Base-by-base conservation (phyloP, 2,329 filamentous ascomycete species). In the Botrytis fragariae region DNA sequence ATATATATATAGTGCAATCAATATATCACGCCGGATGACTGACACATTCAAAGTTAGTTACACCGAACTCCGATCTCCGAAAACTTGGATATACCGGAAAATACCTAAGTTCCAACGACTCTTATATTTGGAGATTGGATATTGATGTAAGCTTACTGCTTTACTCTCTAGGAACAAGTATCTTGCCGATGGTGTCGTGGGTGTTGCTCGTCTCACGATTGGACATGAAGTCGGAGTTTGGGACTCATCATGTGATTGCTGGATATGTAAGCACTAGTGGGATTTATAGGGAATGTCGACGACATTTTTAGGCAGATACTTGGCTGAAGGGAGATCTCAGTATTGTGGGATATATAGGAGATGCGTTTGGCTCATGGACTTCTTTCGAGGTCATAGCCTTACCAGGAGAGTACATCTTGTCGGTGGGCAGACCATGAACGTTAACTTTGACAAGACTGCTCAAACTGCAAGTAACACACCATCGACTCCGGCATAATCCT, bases 31-130 rank as follows among this genome's bases (percentile, higher is more conserved):
- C 62, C 42, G n/a, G 18, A 35, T 42, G 60, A 39, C 39, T 63
- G 25, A n/a, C 16, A 57, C 25, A 6, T n/a, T n/a, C 48, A 9
- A 32, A 57, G 5, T 18, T 32, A n/a, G n/a, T 57, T 29, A 57
- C n/a, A 18, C 51, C n/a, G 51, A 29, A 57, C 51, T 8, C 51
- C 51, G 51, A 57, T 4, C n/a, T 57, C 51, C 51, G 51, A 29
- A 57, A 32, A 9, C 14, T 29, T 57, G 51, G 51, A 57, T 29
- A 4, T 18, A 29, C 51, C n/a, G n/a, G 3, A 8, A 9, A 29
- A 1, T 18, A 9, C 6, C 2, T 3, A n/a, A 16, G 6, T 29
- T 1, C 3, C 6, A 29, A 18, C 2, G 6, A 18, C 18, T 18
- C 4, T n/a, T 16, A 7, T 29, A 29, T 54, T 3, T 2, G 51